Evolutionary conservation across 1,139 yeast genomes (phyloP).

Genomic region (Eremothecium coryli): DNA sequence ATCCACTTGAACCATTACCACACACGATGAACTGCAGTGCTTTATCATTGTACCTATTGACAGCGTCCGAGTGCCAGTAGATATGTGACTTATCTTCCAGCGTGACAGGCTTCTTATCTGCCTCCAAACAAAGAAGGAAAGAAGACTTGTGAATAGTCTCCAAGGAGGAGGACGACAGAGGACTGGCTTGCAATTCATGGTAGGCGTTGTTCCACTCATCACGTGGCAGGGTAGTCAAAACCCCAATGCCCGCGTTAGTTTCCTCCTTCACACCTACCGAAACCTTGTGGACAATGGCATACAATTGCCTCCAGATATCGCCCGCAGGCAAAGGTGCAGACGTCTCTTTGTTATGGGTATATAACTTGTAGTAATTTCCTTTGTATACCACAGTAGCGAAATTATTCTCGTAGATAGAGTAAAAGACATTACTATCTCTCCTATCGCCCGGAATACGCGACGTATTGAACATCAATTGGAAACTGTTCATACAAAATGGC

Average conservation of each 20-base stretch:
- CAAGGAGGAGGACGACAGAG: conserved; percentile 48
- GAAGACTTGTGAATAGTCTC: conserved; percentile 69
- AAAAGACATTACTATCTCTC: conserved; percentile 47
- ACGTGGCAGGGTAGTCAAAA: conserved; percentile 76
- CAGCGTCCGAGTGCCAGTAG: conserved; percentile 93
- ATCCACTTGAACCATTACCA: conserved; percentile 82
- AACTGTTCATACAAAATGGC: conserved; percentile 92
- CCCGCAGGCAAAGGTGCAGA: conserved; percentile 51
- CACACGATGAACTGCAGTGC: conserved; percentile 78
- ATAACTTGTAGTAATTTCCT: conserved; percentile 75
- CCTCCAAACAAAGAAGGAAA: conserved; percentile 71
- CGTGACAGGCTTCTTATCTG: conserved; percentile 57
- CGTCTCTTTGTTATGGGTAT: conserved; percentile 48
- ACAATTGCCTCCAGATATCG: conserved; percentile 60
- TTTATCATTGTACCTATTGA: conserved; percentile 86
- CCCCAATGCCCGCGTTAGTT: conserved; percentile 53
- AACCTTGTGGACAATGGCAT: conserved; percentile 40
- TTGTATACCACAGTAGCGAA: conserved; percentile 66
- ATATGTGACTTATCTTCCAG: conserved; percentile 78
- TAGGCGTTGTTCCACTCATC: conserved; percentile 69
- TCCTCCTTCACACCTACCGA: conserved; percentile 25
- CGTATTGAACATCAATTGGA: conserved; percentile 84
- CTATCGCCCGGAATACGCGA: conserved; percentile 64
- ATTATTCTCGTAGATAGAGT: conserved; percentile 48
- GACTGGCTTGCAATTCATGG: conserved; percentile 46